Base-by-base conservation (phyloP, 2,329 filamentous ascomycete species). In the Xylaria multiplex region DNA sequence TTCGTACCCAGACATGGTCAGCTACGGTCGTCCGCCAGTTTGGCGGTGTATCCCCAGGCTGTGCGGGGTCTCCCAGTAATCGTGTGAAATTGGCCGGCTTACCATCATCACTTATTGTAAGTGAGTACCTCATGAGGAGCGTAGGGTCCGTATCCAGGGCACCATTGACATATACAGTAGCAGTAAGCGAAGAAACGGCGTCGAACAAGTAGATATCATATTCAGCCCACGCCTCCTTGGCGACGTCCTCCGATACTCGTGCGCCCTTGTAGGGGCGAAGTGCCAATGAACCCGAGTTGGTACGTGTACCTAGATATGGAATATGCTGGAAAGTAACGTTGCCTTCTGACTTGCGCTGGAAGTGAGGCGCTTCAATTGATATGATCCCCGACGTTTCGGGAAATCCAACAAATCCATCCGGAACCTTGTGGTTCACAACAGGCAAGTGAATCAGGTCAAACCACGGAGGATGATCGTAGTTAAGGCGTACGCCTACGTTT, bases 131-230 rank as follows among this genome's bases (percentile, higher is more conserved):
- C 73, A 88, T 82, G 2, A 79, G 81, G 1, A 79, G 77, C 24
- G 78, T 76, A 0, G 85, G 84, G 62, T 85, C 81, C 6, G 83
- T 81, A 70, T 88, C 86, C 4, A 86, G 78, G 0, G 81, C 78
- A 58, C 74, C 77, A 62, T 76, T 79, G 68, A 81, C 78, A 48
- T 79, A 78, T 13, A 80, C 68, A 19, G 75, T 72, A 1, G 79
- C 72, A 1, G 68, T 70, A 0, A 78, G 69, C 11, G 70, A 62
- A 1, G 49, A 40, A 2, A 67, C 59, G 2, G 66, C 68, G 1
- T 75, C 68, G 53, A 77, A 77, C 6, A 78, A 71, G 50, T 77
- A 77, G 22, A 80, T 71, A 5, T 71, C 70, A 64, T 77, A 80
- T 14, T 71, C 70, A 6, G 74, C 70, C 63, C 71, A 74, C 0